Conservation (phyloP, 768 basidiomycete genomes). For the Kwoniella sp. region DNA sequence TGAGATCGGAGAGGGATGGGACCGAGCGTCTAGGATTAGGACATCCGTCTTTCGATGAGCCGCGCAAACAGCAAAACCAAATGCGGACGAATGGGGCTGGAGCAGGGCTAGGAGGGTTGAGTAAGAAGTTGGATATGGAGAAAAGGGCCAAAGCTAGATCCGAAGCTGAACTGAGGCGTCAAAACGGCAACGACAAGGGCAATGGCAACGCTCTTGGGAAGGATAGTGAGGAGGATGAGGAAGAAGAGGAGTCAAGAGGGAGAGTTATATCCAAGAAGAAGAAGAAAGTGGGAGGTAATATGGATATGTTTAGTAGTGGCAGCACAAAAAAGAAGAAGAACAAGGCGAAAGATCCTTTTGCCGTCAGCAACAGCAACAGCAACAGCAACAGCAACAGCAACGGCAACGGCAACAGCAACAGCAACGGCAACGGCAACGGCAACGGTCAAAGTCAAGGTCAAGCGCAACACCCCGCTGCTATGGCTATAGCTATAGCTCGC, state of each 20-base stretch:
- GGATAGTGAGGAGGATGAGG: slow-evolving; percentile 22
- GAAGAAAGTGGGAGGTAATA: slow-evolving; percentile 3
- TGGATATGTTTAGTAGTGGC: slow-evolving; percentile 21
- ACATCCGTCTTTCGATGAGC: slow-evolving; percentile 30
- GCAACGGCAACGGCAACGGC: background rate
- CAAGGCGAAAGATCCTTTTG: slow-evolving; percentile 22
- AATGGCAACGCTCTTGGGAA: background rate
- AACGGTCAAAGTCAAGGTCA: too few relatives aligned
- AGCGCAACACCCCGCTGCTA: too few relatives aligned
- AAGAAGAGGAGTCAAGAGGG: slow-evolving; percentile 39
- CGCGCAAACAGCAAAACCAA: background rate
- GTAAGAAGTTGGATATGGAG: slow-evolving; percentile 12
- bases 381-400: background rate
- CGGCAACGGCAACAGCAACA: background rate
- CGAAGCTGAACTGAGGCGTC: background rate
- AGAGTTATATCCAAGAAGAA: slow-evolving; percentile 24
- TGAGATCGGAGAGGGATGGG: slow-evolving; percentile 14
- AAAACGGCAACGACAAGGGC: slow-evolving; percentile 9
- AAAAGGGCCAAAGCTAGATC: slow-evolving; percentile 13
- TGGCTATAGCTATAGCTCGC: too few relatives aligned
- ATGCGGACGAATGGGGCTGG: background rate
- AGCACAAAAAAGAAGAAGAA: slow-evolving; percentile 24
- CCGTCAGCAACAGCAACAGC: background rate
- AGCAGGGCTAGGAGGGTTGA: slow-evolving; percentile 4
- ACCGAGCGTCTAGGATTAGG: slow-evolving; percentile 38